Evolutionary conservation across 306 rosid genomes (phyloP).

Genomic region (Dalbergia cochinchinensis): DNA sequence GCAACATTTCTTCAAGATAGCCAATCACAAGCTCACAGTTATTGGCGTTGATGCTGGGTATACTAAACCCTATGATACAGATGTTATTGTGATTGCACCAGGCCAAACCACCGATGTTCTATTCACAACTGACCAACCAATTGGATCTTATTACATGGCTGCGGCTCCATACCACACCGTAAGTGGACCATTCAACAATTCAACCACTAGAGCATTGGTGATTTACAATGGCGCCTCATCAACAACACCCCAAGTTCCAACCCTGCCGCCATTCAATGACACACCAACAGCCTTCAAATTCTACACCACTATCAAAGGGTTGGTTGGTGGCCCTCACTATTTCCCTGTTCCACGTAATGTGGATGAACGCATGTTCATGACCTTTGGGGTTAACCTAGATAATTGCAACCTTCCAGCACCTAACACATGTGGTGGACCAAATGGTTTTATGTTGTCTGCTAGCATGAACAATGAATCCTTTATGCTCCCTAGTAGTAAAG

Average conservation of each 20-base stretch:
- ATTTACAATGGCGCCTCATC: conserved; percentile 36
- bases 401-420: neutral
- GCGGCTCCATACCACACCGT: conserved; percentile 49
- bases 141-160: conserved; percentile 65
- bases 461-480: no score
- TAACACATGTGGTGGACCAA: conserved; percentile 39
- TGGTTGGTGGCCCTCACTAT: conserved; percentile 58
- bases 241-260: conserved; percentile 45
- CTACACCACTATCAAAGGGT: conserved; percentile 42
- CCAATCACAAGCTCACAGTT: conserved; percentile 63
- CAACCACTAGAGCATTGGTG: conserved; percentile 51
- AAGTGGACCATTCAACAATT: neutral
- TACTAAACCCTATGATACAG: conserved; percentile 50
- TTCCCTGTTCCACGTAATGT: conserved; percentile 54
- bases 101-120: conserved; percentile 65
- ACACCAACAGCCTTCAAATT: conserved; percentile 54
- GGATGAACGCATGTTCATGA: conserved; percentile 60
- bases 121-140: conserved; percentile 46
- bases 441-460: neutral
- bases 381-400: neutral
- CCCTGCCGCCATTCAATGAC: conserved; percentile 44
- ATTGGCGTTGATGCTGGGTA: conserved; percentile 63
- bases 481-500: conserved; percentile 40
- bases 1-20: conserved; percentile 60
- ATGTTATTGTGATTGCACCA: conserved; percentile 49